Evolutionary conservation across 1,284 basidiomycete genomes (phyloP), one percentile per base, ranked within the genome.

Genomic region (Naganishia albida): DNA sequence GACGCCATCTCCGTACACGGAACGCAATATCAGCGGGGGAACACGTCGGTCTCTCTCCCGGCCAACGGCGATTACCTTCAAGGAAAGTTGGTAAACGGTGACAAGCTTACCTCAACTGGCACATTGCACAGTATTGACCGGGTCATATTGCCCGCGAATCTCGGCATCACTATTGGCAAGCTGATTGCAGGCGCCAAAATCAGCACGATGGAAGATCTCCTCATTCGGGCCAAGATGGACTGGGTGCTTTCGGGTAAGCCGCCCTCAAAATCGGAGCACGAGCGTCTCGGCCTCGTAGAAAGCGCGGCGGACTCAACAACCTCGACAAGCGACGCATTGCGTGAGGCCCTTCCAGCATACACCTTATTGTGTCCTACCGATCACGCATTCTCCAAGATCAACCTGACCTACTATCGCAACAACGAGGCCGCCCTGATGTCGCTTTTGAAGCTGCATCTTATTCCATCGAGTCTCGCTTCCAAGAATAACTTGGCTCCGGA

Each of bases 281-380:
- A 68, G 64, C 7, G 68, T 73, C 25, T 56, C 16, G 52, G 62
- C 13, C 7, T 55, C 2, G 12, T 20, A 39, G 34, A n/a, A 23
- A 28, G 13, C 20, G 2, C 7, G 10, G 15, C 56, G 20, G 13
- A 7, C 16, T 16, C 34, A 3, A 7, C 6, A 23, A n/a, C 25
- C 13, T 23, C 34, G 7, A 18, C 4, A 3, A 7, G 26, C n/a
- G 23, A 20, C 42, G 12, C 39, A 16, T 10, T 16, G 18, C 53
- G 8, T 30, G 7, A 15, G 12, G 26, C 63, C 28, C 16, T 62
- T 62, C 53, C 52, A 38, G 81, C 53, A 82, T 90, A 68, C 89
- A 93, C 91, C 0, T 76, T 99, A 0, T 83, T 99, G 4, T 91
- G 90, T 70, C 96, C 96, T 0, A 87, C 86, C 1, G 96, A 99